A percentile compares a stretch with the other conserved stretches of the same genome.
Conservation (phyloP, 1,284 basidiomycete species). For the Austropuccinia psidii region DNA sequence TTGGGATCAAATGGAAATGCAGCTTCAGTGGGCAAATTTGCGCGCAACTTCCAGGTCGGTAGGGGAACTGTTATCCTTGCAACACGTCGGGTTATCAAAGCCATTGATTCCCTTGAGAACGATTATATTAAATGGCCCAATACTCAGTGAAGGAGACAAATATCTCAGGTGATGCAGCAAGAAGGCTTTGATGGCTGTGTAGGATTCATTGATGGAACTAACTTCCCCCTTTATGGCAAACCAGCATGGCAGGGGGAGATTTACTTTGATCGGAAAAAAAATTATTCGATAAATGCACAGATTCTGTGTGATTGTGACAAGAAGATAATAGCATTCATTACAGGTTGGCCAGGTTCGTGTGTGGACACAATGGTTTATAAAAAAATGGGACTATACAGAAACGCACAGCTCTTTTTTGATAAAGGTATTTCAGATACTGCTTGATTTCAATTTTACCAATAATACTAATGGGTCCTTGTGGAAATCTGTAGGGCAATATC, state of each 20-base stretch:
- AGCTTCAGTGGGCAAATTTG: background rate
- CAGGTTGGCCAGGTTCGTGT: background rate
- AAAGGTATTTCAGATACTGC: background rate
- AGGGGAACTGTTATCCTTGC: background rate
- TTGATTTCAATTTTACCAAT: background rate
- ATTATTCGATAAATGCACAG: background rate
- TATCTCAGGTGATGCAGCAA: background rate
- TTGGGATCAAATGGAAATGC: conserved; percentile 27
- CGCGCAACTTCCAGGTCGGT: background rate
- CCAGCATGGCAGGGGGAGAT: background rate
- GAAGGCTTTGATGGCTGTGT: conserved; percentile 15
- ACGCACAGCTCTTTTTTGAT: no score
- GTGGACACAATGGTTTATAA: no score
- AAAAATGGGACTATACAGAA: no score
- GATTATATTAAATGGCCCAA: background rate
- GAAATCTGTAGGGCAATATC: conserved; percentile 20
- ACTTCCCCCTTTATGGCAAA: background rate
- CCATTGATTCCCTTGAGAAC: background rate
- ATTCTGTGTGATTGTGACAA: background rate
- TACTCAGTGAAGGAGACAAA: background rate
- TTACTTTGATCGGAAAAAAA: background rate
- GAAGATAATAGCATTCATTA: background rate
- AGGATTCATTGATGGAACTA: background rate
- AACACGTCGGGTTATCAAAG: background rate
- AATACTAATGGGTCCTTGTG: no score